phyloP scores from a whole-genome alignment of 1,139 yeast species.

The Suhomyces ambrosiae region DNA sequence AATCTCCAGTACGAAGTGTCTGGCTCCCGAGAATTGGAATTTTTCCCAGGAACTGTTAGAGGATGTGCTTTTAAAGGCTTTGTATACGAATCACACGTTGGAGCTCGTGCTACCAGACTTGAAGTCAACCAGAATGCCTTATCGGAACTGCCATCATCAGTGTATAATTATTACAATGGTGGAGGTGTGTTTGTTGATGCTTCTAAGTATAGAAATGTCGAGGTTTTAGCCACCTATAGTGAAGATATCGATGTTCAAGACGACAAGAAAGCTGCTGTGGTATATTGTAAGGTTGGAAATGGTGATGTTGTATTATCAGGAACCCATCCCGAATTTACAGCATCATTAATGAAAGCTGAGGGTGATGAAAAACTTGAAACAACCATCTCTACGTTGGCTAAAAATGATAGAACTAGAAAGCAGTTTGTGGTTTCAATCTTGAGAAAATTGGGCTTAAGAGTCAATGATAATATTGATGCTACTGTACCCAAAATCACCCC shows the following conservation, averaged over 20 bases:
- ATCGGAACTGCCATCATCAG: conserved; percentile 25
- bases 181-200: conserved; percentile 87
- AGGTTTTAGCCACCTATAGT: conserved; percentile 69
- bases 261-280: conserved; percentile 65
- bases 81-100: conserved; percentile 71
- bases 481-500: conserved; percentile 75
- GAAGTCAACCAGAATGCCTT: conserved; percentile 35
- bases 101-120: conserved; percentile 65
- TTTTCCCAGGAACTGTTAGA: conserved; percentile 79
- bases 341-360: conserved; percentile 45
- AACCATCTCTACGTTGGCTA: conserved; percentile 41
- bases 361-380: conserved; percentile 30
- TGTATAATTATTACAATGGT: conserved; percentile 70
- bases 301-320: conserved; percentile 84
- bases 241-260: conserved; percentile 43
- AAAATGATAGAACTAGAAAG: conserved; percentile 50
- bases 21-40: conserved; percentile 78
- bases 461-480: conserved; percentile 50
- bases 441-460: conserved; percentile 64
- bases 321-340: conserved; percentile 85
- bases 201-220: conserved; percentile 56
- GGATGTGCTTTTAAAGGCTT: conserved; percentile 87
- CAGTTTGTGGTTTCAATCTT: conserved; percentile 60
- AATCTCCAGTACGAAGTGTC: conserved; percentile 70
- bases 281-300: conserved; percentile 66